These are phyloP conservation scores for Fistulifera solaris DNA, from an alignment of 108 stramenopile genomes.

Conservation along the genomic window DNA sequence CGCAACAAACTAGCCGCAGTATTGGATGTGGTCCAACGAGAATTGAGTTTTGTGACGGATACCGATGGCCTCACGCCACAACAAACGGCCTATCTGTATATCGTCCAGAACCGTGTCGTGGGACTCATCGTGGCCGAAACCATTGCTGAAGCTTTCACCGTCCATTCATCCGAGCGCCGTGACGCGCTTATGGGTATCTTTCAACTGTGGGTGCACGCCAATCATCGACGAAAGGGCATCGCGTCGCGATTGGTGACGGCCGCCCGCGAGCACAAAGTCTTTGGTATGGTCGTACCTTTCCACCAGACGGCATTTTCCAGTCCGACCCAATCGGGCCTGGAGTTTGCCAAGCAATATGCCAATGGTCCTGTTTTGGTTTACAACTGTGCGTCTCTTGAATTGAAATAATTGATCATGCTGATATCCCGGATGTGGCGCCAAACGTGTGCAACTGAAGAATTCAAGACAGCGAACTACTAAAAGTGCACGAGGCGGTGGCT, in stretches of 20 bases:
- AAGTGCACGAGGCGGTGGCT: no score
- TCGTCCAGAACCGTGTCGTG: conserved; percentile 49
- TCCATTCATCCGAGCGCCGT: conserved; percentile 25
- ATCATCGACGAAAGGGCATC: conserved; percentile 23
- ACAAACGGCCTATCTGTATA: conserved; percentile 36
- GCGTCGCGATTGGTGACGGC: conserved; percentile 21
- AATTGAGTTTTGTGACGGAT: conserved; percentile 41
- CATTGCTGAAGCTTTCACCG: conserved; percentile 41
- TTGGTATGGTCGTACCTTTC: conserved; percentile 46
- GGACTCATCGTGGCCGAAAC: conserved; percentile 41
- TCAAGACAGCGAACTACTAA: no score
- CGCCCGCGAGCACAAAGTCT: conserved; percentile 49
- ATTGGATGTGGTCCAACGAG: conserved; percentile 41
- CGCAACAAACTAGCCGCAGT: conserved; percentile 37
- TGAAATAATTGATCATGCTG: not conserved
- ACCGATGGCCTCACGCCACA: not conserved
- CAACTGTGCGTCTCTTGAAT: conserved; percentile 4
- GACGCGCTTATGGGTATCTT: conserved; percentile 61
- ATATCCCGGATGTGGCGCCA: no score
- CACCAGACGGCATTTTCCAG: conserved; percentile 68
- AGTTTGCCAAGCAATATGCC: conserved; percentile 48
- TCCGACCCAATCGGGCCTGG: conserved; percentile 61
- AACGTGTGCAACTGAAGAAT: no score
- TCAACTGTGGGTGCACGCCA: conserved; percentile 64
- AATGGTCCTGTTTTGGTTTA: conserved; percentile 13